Evolutionary conservation across 176 grass and related monocot genomes (phyloP).

Genomic region (Puya raimondii): DNA sequence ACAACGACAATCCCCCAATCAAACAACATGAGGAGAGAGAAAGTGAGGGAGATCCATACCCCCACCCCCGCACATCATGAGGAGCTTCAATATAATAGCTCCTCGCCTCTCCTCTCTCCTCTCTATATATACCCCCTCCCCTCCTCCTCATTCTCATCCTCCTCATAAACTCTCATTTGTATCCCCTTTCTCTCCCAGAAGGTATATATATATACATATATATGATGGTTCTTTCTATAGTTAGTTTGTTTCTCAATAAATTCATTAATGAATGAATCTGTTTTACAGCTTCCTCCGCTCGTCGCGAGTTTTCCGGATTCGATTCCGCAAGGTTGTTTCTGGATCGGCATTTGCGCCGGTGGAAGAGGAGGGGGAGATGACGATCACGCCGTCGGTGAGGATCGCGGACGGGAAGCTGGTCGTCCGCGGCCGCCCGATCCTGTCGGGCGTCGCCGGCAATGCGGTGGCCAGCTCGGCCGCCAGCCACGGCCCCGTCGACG

Average conservation of each 20-base stretch:
- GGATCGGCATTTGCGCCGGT: too few species aligned
- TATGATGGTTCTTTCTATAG: too few species aligned
- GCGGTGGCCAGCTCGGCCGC: slow-evolving; percentile 46
- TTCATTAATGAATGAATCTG: too few species aligned
- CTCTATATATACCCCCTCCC: neutral
- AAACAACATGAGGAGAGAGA: neutral
- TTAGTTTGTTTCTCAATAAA: too few species aligned
- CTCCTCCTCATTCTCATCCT: neutral
- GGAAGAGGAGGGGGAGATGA: slow-evolving; percentile 39
- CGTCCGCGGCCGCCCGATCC: slow-evolving; percentile 38
- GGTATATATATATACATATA: too few species aligned
- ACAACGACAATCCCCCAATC: neutral
- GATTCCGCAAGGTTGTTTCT: too few species aligned
- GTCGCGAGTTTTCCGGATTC: too few species aligned
- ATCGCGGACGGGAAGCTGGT: slow-evolving; percentile 44
- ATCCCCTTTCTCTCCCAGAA: neutral
- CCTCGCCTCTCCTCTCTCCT: slow-evolving; percentile 9
- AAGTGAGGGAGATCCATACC: slow-evolving; percentile 11
- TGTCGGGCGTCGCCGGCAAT: slow-evolving; percentile 48
- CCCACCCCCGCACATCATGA: neutral
- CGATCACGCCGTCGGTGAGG: slow-evolving; percentile 41
- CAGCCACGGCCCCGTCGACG: slow-evolving; percentile 44
- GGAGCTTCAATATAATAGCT: slow-evolving; percentile 11
- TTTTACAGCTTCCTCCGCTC: too few species aligned
- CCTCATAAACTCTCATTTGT: neutral